These are phyloP conservation scores for Chytriomyces sp. DNA, from an alignment of 192 early-diverging fungal genomes.

Conservation along the genomic window DNA sequence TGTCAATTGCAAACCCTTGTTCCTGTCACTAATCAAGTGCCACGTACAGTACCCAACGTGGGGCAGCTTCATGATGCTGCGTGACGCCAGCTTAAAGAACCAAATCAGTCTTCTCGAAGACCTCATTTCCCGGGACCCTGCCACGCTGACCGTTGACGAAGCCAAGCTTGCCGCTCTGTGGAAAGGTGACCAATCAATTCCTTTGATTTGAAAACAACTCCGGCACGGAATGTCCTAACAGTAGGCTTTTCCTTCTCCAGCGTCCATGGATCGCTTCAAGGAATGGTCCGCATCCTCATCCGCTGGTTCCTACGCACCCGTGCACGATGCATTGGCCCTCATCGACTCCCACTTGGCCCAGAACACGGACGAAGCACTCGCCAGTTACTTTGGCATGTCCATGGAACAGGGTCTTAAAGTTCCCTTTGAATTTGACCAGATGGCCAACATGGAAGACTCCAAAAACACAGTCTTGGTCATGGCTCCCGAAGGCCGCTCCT, in stretches of 20 bases:
- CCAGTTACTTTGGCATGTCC: slow-evolving; percentile 6
- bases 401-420: not conserved
- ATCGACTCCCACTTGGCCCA: not conserved
- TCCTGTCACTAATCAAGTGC: not conserved
- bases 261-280: slow-evolving; percentile 14
- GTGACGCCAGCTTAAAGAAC: slow-evolving; percentile 21
- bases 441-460: slow-evolving; percentile 7
- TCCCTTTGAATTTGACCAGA: not conserved
- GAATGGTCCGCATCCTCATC: not conserved
- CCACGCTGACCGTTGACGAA: not conserved
- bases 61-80: slow-evolving; percentile 24
- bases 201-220: not conserved
- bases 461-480: slow-evolving; percentile 1
- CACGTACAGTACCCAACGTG: slow-evolving; percentile 10
- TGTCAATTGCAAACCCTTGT: not conserved
- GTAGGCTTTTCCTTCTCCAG: not conserved
- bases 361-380: not conserved
- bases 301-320: slow-evolving; percentile 9
- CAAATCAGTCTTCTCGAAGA: slow-evolving; percentile 11
- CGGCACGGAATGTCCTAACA: not conserved
- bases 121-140: not conserved
- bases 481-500: not conserved
- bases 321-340: not conserved
- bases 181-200: not conserved
- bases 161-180: slow-evolving; percentile 18